phyloP scores from a whole-genome alignment of 2,329 filamentous ascomycete species.

The Beauveria caledonica region DNA sequence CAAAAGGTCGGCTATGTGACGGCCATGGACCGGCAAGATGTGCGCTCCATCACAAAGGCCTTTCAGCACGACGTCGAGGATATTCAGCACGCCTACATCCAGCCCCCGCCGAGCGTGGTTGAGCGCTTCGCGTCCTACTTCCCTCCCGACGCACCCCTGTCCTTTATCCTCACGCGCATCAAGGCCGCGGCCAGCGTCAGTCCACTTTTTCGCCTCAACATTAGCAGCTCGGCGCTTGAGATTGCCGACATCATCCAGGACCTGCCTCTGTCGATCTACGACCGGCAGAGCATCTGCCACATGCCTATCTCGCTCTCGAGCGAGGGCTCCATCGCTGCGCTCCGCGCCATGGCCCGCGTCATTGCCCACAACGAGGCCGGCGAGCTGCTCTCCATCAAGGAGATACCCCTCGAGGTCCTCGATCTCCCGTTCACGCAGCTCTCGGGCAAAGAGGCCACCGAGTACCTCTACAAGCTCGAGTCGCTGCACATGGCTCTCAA shows the following conservation, averaged over 20 bases:
- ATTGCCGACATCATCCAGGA: constrained; percentile 70
- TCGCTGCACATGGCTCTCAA: constrained; percentile 73
- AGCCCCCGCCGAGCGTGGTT: constrained; percentile 62
- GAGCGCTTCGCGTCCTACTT: constrained; percentile 77
- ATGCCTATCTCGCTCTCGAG: constrained; percentile 58
- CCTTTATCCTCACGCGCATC: constrained; percentile 71
- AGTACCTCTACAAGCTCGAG: constrained; percentile 64
- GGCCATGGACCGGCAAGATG: constrained; percentile 63
- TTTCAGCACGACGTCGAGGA: constrained; percentile 58
- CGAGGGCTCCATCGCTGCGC: constrained; percentile 34
- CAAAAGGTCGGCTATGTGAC: constrained; percentile 64
- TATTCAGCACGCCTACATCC: constrained; percentile 63
- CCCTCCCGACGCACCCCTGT: constrained; percentile 70
- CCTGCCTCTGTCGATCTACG: constrained; percentile 59
- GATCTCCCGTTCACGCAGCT: constrained; percentile 47
- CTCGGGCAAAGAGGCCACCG: constrained; percentile 28
- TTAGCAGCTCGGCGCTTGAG: constrained; percentile 49
- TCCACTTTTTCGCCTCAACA: constrained; percentile 57
- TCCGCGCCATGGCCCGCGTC: constrained; percentile 58
- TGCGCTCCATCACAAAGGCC: constrained; percentile 50
- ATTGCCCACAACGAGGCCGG: constrained; percentile 62
- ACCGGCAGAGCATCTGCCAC: constrained; percentile 68
- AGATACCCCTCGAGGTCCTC: constrained; percentile 65
- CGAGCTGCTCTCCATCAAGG: constrained; percentile 60
- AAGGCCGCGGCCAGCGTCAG: constrained; percentile 59